A percentile compares a stretch with the other conserved stretches of the same genome.
Conservation (phyloP, 1,284 basidiomycete species). For the Pyrrhoderma lamaoense region DNA sequence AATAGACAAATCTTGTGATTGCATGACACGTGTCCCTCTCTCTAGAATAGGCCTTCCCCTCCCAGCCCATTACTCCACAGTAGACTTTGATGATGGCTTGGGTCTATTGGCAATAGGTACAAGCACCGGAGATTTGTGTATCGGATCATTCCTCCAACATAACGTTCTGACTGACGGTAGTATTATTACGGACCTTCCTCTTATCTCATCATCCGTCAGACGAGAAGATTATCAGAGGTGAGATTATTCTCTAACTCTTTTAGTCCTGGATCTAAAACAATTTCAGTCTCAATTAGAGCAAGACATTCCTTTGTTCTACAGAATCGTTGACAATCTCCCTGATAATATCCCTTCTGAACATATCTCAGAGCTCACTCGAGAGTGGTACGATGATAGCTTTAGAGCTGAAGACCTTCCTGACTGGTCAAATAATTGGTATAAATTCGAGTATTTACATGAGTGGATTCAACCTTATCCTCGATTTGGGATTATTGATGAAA, state of each 20-base stretch:
- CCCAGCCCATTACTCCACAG: not conserved
- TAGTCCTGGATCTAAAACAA: not conserved
- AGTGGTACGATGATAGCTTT: not conserved
- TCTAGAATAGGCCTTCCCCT: not conserved
- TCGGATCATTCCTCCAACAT: not conserved
- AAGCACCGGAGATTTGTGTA: not conserved
- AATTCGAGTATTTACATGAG: not conserved
- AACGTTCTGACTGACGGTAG: not conserved
- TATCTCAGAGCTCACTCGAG: not conserved
- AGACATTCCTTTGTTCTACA: conserved; percentile 1
- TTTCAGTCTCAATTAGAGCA: not conserved
- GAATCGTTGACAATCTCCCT: not conserved
- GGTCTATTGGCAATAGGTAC: not conserved
- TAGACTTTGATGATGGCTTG: conserved; percentile 7
- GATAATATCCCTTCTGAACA: not conserved
- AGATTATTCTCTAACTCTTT: too few relatives aligned
- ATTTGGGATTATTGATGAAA: conserved; percentile 4
- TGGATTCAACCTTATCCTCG: conserved; percentile 6
- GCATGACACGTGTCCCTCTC: not conserved
- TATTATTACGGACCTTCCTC: not conserved
- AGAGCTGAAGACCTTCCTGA: too few relatives aligned
- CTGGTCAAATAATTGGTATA: conserved; percentile 11
- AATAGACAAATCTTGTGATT: too few relatives aligned
- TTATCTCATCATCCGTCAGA: too few relatives aligned
- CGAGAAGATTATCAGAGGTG: too few relatives aligned